Conservation (phyloP, 2,329 filamentous ascomycete species). For the Pseudogymnoascus sp. region DNA sequence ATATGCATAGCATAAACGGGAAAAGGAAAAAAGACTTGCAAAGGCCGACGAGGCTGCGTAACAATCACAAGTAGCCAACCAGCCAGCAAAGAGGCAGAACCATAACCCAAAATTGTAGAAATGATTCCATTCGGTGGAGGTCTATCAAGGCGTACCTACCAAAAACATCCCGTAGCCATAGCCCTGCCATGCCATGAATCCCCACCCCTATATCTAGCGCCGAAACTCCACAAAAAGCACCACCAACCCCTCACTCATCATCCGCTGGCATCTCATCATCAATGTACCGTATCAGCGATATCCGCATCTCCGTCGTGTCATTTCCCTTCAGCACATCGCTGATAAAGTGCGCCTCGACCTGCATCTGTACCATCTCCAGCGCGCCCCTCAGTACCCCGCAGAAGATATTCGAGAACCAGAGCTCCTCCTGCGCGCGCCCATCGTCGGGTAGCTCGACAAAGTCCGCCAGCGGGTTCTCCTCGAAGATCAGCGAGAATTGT, state of each 20-base stretch:
- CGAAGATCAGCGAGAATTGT: conserved; percentile 91
- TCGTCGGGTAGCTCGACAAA: conserved; percentile 97
- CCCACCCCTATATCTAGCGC: neutral
- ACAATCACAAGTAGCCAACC: neutral
- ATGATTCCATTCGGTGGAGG: neutral
- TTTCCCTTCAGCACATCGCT: conserved; percentile 88
- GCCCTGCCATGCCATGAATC: neutral
- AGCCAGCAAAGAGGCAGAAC: neutral
- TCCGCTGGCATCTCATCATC: conserved; percentile 96
- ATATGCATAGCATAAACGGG: neutral
- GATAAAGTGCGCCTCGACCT: conserved; percentile 93
- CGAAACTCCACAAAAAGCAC: neutral
- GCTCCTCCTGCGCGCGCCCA: conserved; percentile 85
- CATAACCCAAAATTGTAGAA: neutral
- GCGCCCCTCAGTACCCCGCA: conserved; percentile 87
- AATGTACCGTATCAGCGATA: conserved; percentile 85
- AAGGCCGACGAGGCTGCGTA: neutral
- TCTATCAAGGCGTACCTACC: neutral
- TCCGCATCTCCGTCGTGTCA: conserved; percentile 94
- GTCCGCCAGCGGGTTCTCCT: conserved; percentile 93
- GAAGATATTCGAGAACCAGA: conserved; percentile 98
- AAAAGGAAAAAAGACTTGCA: neutral
- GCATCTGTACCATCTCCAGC: conserved; percentile 99
- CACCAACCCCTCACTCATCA: conserved; percentile 61
- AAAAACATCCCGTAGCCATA: neutral